A percentile compares a stretch with the other conserved stretches of the same genome.
phyloP scores from a whole-genome alignment of 2,329 filamentous ascomycete genomes.

The Trichoderma polysporum region DNA sequence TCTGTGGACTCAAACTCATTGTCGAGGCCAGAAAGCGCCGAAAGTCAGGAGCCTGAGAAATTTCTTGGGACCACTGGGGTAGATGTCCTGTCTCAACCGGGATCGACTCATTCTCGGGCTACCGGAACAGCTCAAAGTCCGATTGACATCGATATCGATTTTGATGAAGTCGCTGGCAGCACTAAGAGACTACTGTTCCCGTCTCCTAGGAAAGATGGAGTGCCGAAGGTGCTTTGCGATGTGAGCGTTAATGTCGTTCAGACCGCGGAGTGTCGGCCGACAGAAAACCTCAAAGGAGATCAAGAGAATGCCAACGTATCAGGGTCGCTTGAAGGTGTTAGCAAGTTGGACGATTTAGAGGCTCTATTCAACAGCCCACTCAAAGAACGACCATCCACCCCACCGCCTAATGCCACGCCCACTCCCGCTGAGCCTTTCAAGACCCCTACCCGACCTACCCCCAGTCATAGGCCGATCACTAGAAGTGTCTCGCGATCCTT shows the following conservation, averaged over 20 bases:
- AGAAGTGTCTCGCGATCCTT: constrained; percentile 60
- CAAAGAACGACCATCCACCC: constrained; percentile 48
- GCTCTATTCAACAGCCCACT: constrained; percentile 64
- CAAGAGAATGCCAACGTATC: constrained; percentile 53
- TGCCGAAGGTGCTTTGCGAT: constrained; percentile 61
- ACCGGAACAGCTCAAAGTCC: constrained; percentile 58
- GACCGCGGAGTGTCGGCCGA: constrained; percentile 39
- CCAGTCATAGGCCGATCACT: constrained; percentile 60
- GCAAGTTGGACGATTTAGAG: constrained; percentile 55
- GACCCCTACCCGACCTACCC: constrained; percentile 63
- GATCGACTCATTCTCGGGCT: constrained; percentile 55
- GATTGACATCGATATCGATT: constrained; percentile 53
- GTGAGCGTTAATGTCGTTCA: constrained; percentile 54
- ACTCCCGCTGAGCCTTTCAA: constrained; percentile 52
- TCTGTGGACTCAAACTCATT: not conserved
- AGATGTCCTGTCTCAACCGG: constrained; percentile 31
- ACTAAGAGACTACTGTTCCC: constrained; percentile 75
- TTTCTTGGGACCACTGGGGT: not conserved
- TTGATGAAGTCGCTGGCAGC: constrained; percentile 48
- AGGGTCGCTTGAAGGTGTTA: constrained; percentile 23
- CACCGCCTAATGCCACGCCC: constrained; percentile 47
- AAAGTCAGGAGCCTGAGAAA: not conserved
- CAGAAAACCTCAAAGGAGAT: constrained; percentile 37
- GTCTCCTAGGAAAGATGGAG: constrained; percentile 66
- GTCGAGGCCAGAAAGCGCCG: not conserved